phyloP scores from a whole-genome alignment of 2,329 filamentous ascomycete species.

The Sordariomycetes sp. region DNA sequence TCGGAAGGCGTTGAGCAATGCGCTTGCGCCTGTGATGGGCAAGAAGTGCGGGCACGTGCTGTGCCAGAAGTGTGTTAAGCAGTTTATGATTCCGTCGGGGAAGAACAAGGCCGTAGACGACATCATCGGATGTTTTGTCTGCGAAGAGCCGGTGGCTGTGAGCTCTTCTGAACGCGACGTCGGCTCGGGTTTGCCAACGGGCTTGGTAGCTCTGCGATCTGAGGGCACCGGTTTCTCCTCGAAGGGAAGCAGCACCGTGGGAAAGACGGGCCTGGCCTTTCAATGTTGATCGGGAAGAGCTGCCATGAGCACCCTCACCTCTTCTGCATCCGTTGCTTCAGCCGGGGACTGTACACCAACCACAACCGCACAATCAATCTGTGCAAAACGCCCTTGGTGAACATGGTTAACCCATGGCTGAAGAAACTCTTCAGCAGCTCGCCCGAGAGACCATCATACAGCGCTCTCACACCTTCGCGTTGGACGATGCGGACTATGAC shows the following conservation, averaged over 20 bases:
- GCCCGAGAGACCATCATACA: slow-evolving; percentile 69
- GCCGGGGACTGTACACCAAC: slow-evolving; percentile 35
- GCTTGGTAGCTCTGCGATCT: slow-evolving; percentile 69
- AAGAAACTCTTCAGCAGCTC: slow-evolving; percentile 80
- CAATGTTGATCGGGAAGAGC: slow-evolving; percentile 48
- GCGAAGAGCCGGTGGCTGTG: slow-evolving; percentile 65
- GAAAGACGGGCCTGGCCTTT: slow-evolving; percentile 71
- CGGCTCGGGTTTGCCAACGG: slow-evolving; percentile 54
- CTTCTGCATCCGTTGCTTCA: slow-evolving; percentile 10
- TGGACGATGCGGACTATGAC: slow-evolving; percentile 49
- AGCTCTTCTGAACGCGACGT: slow-evolving; percentile 26
- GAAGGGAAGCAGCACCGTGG: slow-evolving; percentile 73
- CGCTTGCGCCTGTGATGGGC: slow-evolving; percentile 71
- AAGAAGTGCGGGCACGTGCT: slow-evolving; percentile 89
- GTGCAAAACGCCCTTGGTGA: slow-evolving; percentile 74
- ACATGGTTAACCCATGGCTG: slow-evolving; percentile 78
- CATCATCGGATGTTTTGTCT: slow-evolving; percentile 64
- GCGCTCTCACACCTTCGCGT: slow-evolving; percentile 55
- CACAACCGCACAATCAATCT: slow-evolving; percentile 63
- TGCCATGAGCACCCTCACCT: slow-evolving; percentile 1
- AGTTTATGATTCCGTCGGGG: slow-evolving; percentile 62
- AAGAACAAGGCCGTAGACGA: slow-evolving; percentile 20
- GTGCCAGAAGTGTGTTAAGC: slow-evolving; percentile 74
- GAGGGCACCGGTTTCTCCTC: slow-evolving; percentile 92
- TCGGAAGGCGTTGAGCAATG: slow-evolving; percentile 72